Evolutionary conservation across 1,139 yeast species (phyloP).

Genomic region (Wickerhamiella infanticola): DNA sequence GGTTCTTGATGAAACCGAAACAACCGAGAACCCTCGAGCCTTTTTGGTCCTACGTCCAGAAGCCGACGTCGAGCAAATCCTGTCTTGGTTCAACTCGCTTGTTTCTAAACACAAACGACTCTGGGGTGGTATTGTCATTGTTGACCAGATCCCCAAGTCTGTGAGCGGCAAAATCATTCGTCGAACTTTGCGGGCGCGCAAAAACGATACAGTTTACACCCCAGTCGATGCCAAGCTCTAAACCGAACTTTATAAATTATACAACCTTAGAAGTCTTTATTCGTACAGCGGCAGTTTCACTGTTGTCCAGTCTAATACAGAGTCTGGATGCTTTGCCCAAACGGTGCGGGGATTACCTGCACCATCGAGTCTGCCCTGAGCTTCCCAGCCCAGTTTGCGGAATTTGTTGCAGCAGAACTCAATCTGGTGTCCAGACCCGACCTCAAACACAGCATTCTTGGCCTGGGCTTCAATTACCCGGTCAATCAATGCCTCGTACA

Average conservation of each 20-base stretch:
- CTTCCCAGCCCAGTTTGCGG: slow-evolving; percentile 9
- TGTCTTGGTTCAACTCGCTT: slow-evolving; percentile 19
- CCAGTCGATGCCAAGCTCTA: neutral
- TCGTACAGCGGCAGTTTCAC: neutral
- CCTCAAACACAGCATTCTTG: slow-evolving; percentile 32
- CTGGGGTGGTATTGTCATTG: slow-evolving; percentile 24
- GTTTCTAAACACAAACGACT: slow-evolving; percentile 24
- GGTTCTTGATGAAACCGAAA: slow-evolving; percentile 16
- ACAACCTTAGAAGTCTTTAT: no score
- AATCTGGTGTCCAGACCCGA: slow-evolving; percentile 27
- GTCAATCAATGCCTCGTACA: slow-evolving; percentile 41
- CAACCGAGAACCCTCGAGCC: slow-evolving; percentile 24
- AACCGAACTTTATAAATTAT: neutral
- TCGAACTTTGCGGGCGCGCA: slow-evolving; percentile 15
- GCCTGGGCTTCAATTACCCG: slow-evolving; percentile 28
- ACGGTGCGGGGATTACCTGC: slow-evolving; percentile 14
- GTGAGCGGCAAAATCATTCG: slow-evolving; percentile 25
- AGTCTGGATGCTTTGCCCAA: slow-evolving; percentile 10
- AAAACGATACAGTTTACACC: slow-evolving; percentile 6
- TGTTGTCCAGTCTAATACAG: neutral
- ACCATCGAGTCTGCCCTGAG: slow-evolving; percentile 11
- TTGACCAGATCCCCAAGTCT: slow-evolving; percentile 23
- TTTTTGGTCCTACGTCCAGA: slow-evolving; percentile 16
- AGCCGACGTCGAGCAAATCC: slow-evolving; percentile 16
- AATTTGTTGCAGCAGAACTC: slow-evolving; percentile 9